Evolutionary conservation across 2,329 filamentous ascomycete species (phyloP).

Genomic region (Penicillium sp.): DNA sequence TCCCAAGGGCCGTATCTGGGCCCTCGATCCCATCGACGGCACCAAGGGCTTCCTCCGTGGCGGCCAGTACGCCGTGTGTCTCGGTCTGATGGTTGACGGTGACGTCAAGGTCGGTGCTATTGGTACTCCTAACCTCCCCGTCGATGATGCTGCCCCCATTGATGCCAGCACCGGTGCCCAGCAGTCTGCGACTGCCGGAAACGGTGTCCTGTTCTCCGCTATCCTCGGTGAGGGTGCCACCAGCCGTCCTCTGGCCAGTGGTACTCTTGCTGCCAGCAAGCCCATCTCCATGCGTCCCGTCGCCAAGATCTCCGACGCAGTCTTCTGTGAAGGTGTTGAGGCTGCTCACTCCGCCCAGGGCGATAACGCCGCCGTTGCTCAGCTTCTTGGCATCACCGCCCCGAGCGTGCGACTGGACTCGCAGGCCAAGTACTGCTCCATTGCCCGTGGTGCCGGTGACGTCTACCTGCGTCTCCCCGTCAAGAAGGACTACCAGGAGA

Average conservation of each 20-base stretch:
- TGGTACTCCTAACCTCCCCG: conserved; percentile 90
- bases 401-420: conserved; percentile 95
- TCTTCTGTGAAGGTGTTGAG: conserved; percentile 96
- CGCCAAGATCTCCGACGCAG: conserved; percentile 71
- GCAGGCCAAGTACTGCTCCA: conserved; percentile 95
- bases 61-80: conserved; percentile 94
- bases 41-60: conserved; percentile 96
- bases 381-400: conserved; percentile 79
- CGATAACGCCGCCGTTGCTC: conserved; percentile 80
- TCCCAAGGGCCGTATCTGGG: conserved; percentile 70
- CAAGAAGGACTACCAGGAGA: conserved; percentile 87
- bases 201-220: conserved; percentile 85
- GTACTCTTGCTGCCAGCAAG: conserved; percentile 49
- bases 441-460: conserved; percentile 89
- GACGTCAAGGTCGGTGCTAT: conserved; percentile 92
- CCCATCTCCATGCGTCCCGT: conserved; percentile 77
- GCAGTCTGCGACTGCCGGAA: conserved; percentile 69
- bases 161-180: conserved; percentile 70
- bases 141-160: conserved; percentile 73
- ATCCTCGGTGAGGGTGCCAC: conserved; percentile 75
- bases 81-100: conserved; percentile 88
- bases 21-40: conserved; percentile 94
- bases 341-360: conserved; percentile 85
- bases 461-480: conserved; percentile 89
- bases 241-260: conserved; percentile 68